These are phyloP conservation scores for Lentinus brumalis DNA, from an alignment of 768 basidiomycete genomes.

Conservation along the genomic window DNA sequence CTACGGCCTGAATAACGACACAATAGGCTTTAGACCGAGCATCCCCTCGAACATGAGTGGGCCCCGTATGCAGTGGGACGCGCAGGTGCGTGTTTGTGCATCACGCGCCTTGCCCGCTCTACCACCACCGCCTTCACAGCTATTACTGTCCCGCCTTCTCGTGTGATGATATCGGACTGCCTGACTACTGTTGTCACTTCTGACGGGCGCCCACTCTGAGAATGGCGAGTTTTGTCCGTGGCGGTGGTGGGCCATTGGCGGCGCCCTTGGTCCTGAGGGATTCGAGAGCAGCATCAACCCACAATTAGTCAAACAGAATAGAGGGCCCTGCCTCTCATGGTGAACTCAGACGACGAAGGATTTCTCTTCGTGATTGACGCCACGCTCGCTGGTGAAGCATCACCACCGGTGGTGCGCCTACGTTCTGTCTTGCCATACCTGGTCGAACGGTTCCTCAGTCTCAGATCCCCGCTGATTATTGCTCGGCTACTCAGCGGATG, in stretches of 20 bases:
- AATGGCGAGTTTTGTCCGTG: constrained; percentile 10
- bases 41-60: neutral
- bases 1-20: neutral
- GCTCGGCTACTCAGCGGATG: neutral
- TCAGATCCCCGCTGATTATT: neutral
- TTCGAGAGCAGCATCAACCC: neutral
- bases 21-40: neutral
- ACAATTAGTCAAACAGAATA: neutral
- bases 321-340: neutral
- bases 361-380: constrained; percentile 12
- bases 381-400: neutral
- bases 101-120: neutral
- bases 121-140: neutral
- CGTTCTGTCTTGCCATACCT: neutral
- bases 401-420: neutral
- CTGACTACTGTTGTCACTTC: constrained; percentile 19
- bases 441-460: neutral
- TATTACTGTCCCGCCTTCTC: constrained; percentile 4
- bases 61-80: neutral
- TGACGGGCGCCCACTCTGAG: constrained; percentile 11
- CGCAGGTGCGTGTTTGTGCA: neutral
- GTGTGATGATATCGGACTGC: constrained; percentile 19
- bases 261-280: neutral
- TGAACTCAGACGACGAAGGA: neutral
- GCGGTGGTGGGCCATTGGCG: constrained; percentile 1